Evolutionary conservation across 2,329 filamentous ascomycete species (phyloP).

Genomic region (Penicillium sp.): DNA sequence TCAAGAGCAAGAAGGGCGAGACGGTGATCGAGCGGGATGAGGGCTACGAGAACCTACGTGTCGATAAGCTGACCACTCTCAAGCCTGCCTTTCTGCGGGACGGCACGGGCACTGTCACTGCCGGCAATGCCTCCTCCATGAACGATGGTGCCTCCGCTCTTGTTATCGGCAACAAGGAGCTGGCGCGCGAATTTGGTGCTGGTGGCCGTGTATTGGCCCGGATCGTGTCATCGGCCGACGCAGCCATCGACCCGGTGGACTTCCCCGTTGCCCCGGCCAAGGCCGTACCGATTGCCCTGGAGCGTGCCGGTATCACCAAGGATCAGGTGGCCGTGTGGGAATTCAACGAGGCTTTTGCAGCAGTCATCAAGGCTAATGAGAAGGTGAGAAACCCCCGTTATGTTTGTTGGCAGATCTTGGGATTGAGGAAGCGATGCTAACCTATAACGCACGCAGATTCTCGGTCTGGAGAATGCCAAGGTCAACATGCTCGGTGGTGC

Average conservation of each 20-base stretch:
- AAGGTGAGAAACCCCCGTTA: constrained; percentile 54
- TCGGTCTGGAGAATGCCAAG: constrained; percentile 71
- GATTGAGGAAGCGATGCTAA: constrained; percentile 12
- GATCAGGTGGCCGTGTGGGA: constrained; percentile 94
- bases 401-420: background rate
- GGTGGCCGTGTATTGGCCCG: constrained; percentile 78
- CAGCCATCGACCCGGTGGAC: constrained; percentile 83
- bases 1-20: constrained; percentile 79
- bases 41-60: constrained; percentile 78
- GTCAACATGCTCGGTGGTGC: constrained; percentile 88
- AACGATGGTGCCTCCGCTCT: constrained; percentile 92
- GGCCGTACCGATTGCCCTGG: constrained; percentile 82
- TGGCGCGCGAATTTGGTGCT: constrained; percentile 74
- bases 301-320: constrained; percentile 83
- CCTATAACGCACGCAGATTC: constrained; percentile 52
- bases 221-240: constrained; percentile 82
- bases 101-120: constrained; percentile 84
- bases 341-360: constrained; percentile 97
- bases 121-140: constrained; percentile 87
- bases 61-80: constrained; percentile 77
- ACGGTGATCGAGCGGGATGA: constrained; percentile 77
- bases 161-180: constrained; percentile 73
- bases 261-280: constrained; percentile 91
- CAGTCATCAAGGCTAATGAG: constrained; percentile 89
- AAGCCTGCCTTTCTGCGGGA: constrained; percentile 89